Evolutionary conservation across 345 rosid species (phyloP).

Genomic region (Eucalyptus guilfoylei): DNA sequence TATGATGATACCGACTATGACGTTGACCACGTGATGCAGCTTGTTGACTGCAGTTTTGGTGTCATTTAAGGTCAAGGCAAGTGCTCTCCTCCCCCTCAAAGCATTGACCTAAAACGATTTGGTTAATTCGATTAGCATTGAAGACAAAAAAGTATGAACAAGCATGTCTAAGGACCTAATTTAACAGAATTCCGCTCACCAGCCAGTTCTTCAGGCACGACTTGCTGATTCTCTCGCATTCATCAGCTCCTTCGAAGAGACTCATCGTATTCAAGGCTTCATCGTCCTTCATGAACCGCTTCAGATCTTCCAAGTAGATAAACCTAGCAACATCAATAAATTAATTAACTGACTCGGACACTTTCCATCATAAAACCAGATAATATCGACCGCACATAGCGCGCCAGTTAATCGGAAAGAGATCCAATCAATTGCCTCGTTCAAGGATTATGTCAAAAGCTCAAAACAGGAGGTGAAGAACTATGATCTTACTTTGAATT

Average conservation of each 20-base stretch:
- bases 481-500: slow-evolving; percentile 42
- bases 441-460: background rate
- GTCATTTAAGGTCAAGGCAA: slow-evolving; percentile 72
- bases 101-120: background rate
- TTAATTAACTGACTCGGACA: no score
- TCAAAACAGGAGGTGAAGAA: background rate
- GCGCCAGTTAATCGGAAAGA: background rate
- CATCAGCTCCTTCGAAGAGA: slow-evolving; percentile 40
- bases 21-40: slow-evolving; percentile 52
- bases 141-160: background rate
- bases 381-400: background rate
- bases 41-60: slow-evolving; percentile 88
- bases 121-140: background rate
- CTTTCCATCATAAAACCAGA: background rate
- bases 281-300: slow-evolving; percentile 64
- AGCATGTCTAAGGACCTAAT: background rate
- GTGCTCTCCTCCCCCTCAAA: slow-evolving; percentile 80
- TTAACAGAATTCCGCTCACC: slow-evolving; percentile 29
- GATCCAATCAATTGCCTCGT: background rate
- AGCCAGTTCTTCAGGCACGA: slow-evolving; percentile 74
- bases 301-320: slow-evolving; percentile 51
- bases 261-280: slow-evolving; percentile 55
- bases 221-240: slow-evolving; percentile 47
- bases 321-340: slow-evolving; percentile 20
- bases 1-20: slow-evolving; percentile 40